Evolutionary conservation across 768 basidiomycete species (phyloP), one percentile per base, ranked within the genome.

Genomic region (Mycena filopes): DNA sequence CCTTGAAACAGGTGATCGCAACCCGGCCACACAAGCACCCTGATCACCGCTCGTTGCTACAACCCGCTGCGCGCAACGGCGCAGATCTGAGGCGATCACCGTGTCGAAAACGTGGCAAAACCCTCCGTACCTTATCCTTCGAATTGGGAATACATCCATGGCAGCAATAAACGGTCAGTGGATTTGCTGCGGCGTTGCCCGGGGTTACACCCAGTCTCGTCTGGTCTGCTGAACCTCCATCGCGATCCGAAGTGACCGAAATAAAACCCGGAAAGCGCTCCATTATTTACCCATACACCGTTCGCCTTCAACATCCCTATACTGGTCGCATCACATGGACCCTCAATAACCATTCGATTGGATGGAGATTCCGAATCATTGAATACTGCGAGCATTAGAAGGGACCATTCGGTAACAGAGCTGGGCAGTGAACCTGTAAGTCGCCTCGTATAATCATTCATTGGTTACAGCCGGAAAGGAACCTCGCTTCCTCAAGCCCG

Each of bases 1-100:
- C 36, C 33, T 47, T 36, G 43, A 31, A 38, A 47, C 55, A 18
- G n/a, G 33, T 47, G 55, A 57, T 57, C 55, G 55, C 43, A 46
- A 46, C n/a, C 36, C 33, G 41, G 23, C 47, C 54, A 31, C 40
- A 21, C 31, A 33, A 33, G 38, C 38, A 26, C 25, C 25, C 3
- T 41, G 40, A 41, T 54, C 38, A 10, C 47, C 28, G 21, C 28
- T 21, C 46, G 36, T 11, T 36, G 10, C 36, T 2, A 11, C 10
- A 36, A 36, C 36, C 2, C n/a, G n/a, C 2, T 2, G 36, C 36
- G 36, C 36, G 15, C 10, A 36, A 33, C 31, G 31, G 31, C 31
- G 12, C 7, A 33, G 7, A 33, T 23, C 33, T 21, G 33, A 33
- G 33, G 23, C 38, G 33, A 8, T n/a, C 42, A 21, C 8, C 38